phyloP scores from a whole-genome alignment of 495 filamentous ascomycete genomes.

The Aspergillus egyptiacus region DNA sequence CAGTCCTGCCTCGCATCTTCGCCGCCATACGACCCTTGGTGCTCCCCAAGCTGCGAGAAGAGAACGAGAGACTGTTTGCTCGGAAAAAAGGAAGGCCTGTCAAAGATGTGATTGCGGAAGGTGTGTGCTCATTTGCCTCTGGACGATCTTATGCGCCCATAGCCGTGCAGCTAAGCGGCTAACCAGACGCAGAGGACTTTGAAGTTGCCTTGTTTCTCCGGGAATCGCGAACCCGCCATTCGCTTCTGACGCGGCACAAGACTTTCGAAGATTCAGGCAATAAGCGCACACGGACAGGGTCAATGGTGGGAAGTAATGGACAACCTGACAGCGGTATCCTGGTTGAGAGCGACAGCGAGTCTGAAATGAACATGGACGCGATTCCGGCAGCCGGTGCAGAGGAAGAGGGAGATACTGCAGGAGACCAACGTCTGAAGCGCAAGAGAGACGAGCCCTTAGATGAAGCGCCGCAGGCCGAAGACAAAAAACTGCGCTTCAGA shows the following conservation, averaged over 20 bases:
- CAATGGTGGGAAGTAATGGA: conserved; percentile 30
- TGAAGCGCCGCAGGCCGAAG: conserved; percentile 45
- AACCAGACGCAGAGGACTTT: conserved; percentile 66
- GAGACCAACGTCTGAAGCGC: conserved; percentile 17
- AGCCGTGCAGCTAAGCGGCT: background rate
- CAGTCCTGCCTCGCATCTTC: conserved; percentile 74
- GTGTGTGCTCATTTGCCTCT: conserved; percentile 34
- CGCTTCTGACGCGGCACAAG: conserved; percentile 80
- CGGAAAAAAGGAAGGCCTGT: conserved; percentile 67
- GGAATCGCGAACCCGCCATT: conserved; percentile 80
- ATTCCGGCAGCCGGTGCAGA: conserved; percentile 30
- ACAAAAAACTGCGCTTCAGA: conserved; percentile 80
- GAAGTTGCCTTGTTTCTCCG: conserved; percentile 91
- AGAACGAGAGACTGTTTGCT: conserved; percentile 56
- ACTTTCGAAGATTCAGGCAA: conserved; percentile 51
- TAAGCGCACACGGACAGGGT: conserved; percentile 41
- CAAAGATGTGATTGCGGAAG: conserved; percentile 81
- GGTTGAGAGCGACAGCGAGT: conserved; percentile 40
- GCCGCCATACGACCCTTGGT: conserved; percentile 77
- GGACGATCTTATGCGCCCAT: background rate
- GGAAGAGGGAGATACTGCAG: conserved; percentile 6
- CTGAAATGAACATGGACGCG: conserved; percentile 28
- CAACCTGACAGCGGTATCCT: conserved; percentile 31
- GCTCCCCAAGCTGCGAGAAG: conserved; percentile 83
- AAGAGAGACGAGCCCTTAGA: conserved; percentile 6